Evolutionary conservation across 75 land plant genomes (phyloP).

Genomic region (Isoetes taiwanensis): DNA sequence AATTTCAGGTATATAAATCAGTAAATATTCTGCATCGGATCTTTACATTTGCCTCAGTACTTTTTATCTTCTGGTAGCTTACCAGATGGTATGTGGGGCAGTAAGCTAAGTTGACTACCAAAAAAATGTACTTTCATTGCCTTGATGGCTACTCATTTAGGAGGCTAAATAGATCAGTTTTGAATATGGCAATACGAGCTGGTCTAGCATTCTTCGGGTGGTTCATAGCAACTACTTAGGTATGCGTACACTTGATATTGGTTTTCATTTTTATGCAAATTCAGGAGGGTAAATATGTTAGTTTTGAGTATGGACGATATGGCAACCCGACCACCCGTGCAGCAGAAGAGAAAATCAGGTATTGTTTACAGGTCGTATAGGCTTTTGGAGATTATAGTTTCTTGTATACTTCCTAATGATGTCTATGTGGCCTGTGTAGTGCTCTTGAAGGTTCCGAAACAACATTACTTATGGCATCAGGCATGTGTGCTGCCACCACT

Average conservation of each 20-base stretch:
- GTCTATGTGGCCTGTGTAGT: slow-evolving; percentile 30
- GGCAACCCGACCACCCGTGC: slow-evolving; percentile 70
- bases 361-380: not conserved
- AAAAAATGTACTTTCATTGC: too few species aligned
- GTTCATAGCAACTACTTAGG: not conserved
- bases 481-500: slow-evolving; percentile 86
- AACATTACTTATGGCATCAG: slow-evolving; percentile 81
- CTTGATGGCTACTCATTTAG: too few species aligned
- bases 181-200: not conserved
- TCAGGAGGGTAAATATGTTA: slow-evolving; percentile 47
- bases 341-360: slow-evolving; percentile 72
- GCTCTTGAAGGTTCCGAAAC: slow-evolving; percentile 92
- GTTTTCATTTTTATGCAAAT: not conserved
- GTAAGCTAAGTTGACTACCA: too few species aligned
- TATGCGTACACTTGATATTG: not conserved
- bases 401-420: not conserved
- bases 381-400: not conserved
- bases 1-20: slow-evolving; percentile 68
- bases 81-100: too few species aligned
- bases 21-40: too few species aligned
- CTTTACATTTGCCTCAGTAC: too few species aligned
- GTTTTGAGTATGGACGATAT: slow-evolving; percentile 86
- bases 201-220: not conserved
- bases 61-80: too few species aligned
- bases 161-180: too few species aligned